Evolutionary conservation across 2,329 filamentous ascomycete genomes (phyloP).

Genomic region (Bimuria novae-zelandiae): DNA sequence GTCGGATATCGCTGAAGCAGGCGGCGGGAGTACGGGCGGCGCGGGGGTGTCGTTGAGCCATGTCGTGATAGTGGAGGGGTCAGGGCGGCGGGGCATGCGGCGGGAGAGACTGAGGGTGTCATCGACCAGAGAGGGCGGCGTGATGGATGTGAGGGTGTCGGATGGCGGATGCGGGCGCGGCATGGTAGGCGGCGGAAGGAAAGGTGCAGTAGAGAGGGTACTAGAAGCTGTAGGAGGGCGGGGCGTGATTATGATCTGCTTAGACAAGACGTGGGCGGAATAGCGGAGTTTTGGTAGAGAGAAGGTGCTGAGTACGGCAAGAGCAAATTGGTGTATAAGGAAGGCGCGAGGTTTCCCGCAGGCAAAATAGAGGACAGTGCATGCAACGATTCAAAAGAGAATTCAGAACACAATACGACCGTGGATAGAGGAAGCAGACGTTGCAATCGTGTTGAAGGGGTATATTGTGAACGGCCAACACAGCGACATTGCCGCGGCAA

Average conservation of each 20-base stretch:
- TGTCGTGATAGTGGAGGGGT: constrained; percentile 15
- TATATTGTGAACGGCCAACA: no score
- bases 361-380: background rate
- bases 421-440: no score
- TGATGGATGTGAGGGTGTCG: constrained; percentile 21
- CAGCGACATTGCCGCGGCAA: constrained; percentile 1
- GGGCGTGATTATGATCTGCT: no score
- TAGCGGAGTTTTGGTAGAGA: no score
- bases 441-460: no score
- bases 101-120: constrained; percentile 24
- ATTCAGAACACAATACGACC: no score
- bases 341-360: background rate
- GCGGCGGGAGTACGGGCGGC: constrained; percentile 1
- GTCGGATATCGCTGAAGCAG: background rate
- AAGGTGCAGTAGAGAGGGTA: background rate
- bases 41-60: constrained; percentile 15
- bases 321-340: no score
- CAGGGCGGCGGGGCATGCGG: constrained; percentile 19
- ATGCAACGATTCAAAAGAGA: no score
- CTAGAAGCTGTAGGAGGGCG: no score
- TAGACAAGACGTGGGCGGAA: no score
- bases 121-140: constrained; percentile 29
- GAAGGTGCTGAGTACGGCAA: no score
- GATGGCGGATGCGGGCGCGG: background rate
- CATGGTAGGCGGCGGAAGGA: background rate